Evolutionary conservation across 441 rosid genomes (phyloP), one percentile per base, ranked within the genome.

Genomic region (Pelargonium cotyledonis): DNA sequence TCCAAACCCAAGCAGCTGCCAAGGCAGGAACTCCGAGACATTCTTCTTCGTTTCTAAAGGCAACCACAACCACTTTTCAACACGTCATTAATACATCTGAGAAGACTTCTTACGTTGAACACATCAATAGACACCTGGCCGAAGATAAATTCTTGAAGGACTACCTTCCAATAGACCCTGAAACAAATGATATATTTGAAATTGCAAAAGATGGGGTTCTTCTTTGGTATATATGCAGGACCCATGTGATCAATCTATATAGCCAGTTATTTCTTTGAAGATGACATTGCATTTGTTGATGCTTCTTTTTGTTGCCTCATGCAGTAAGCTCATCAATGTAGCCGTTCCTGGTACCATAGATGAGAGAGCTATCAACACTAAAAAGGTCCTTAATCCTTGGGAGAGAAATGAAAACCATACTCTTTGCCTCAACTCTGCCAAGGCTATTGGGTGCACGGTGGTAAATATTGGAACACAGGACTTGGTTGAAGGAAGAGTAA

Each of bases 381-480:
- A 95, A 80, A 70, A 72, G 69, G 79, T 65, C 53, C 89, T 92
- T 16, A 95, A 95, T 69, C 98, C 98, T 8, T 95, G 99, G 99
- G 99, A 95, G 75, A 89, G 95, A 79, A 92, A 92, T 80, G 98
- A 95, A 78, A 95, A 95, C 68, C 99, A 92, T 76, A 92, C 96
- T 41, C 95, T 95, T 47, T 87, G 96, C 77, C 99, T 95, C 60
- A 95, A 95, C 78, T 95, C 99, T 75, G 96, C 98, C 51, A 95
- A 95, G 80, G 99, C 99, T 65, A 95, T 95, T 76, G 99, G 99
- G 40, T 92, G 99, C 78, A 95, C 98, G 0, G 98, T 95, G 70
- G 99, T 95, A 46, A 95, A 95, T 77, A 95, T 95, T 60, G 99
- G 99, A 43, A 84, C 95, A 11, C 92, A 92, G 65, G 99, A 95